phyloP scores from a whole-genome alignment of 1,139 yeast genomes.

The Geotrichum phurueaensis region DNA sequence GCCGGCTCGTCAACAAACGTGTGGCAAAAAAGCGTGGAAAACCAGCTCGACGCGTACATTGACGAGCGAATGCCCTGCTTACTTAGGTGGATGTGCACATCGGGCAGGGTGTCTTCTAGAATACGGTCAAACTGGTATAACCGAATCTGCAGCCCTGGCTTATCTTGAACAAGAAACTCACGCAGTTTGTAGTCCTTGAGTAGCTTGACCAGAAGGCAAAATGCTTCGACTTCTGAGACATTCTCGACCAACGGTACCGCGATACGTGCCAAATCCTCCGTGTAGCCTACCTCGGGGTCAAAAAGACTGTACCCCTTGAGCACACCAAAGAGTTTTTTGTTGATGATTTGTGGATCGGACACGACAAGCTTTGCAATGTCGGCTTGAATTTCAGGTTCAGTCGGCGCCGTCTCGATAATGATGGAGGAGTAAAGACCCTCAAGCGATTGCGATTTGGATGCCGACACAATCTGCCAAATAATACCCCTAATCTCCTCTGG shows the following conservation, averaged over 20 bases:
- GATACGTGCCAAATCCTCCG: slow-evolving; percentile 95
- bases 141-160: slow-evolving; percentile 85
- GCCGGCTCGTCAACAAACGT: slow-evolving; percentile 84
- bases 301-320: slow-evolving; percentile 78
- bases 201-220: slow-evolving; percentile 68
- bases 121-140: slow-evolving; percentile 86
- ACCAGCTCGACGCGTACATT: slow-evolving; percentile 97
- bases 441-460: slow-evolving; percentile 63
- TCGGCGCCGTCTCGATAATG: slow-evolving; percentile 51
- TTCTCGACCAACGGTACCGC: slow-evolving; percentile 79
- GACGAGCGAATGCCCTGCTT: slow-evolving; percentile 84
- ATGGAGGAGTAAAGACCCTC: slow-evolving; percentile 62
- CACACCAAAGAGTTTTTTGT: slow-evolving; percentile 61
- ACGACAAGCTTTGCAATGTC: slow-evolving; percentile 75
- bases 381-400: slow-evolving; percentile 70
- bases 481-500: slow-evolving; percentile 83
- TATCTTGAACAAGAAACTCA: slow-evolving; percentile 72
- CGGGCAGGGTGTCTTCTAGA: slow-evolving; percentile 63
- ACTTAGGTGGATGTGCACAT: slow-evolving; percentile 64
- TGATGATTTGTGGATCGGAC: slow-evolving; percentile 44
- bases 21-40: slow-evolving; percentile 87
- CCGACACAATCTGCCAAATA: slow-evolving; percentile 87
- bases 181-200: slow-evolving; percentile 82
- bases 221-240: slow-evolving; percentile 77
- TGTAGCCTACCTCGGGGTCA: slow-evolving; percentile 92